Conservation (phyloP, 192 early-diverging fungal species). For the Pilaira anomala region DNA sequence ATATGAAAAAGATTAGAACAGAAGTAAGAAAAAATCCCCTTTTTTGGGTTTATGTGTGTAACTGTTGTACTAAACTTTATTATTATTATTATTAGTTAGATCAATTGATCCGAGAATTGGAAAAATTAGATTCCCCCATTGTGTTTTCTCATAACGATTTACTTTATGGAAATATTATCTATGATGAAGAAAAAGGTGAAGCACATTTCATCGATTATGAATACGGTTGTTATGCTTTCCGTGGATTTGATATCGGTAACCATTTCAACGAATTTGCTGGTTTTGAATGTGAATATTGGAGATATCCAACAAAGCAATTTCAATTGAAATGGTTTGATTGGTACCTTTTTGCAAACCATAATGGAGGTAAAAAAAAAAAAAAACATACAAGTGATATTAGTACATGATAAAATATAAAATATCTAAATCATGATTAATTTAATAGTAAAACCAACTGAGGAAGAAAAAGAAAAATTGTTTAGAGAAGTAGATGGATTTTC, state of each 20-base stretch:
- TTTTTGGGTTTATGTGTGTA: background rate
- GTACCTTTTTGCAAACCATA: slow-evolving; percentile 55
- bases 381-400: background rate
- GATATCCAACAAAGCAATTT: slow-evolving; percentile 69
- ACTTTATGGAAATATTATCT: slow-evolving; percentile 88
- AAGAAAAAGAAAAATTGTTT: slow-evolving; percentile 63
- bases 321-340: slow-evolving; percentile 75
- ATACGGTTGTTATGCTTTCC: slow-evolving; percentile 79
- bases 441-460: slow-evolving; percentile 30
- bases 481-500: slow-evolving; percentile 79
- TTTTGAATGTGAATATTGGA: slow-evolving; percentile 90
- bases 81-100: slow-evolving; percentile 33
- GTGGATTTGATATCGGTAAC: slow-evolving; percentile 95
- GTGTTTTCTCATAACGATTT: slow-evolving; percentile 95
- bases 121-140: slow-evolving; percentile 65
- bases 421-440: background rate
- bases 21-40: slow-evolving; percentile 34
- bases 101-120: slow-evolving; percentile 53
- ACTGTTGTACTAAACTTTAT: background rate
- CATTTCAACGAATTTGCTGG: slow-evolving; percentile 96
- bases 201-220: slow-evolving; percentile 93
- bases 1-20: slow-evolving; percentile 37
- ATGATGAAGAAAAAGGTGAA: slow-evolving; percentile 45
- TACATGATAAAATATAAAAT: background rate
- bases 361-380: slow-evolving; percentile 31